Percentiles rank a stretch among this genome's conserved stretches.
Conservation (phyloP, 2,329 filamentous ascomycete genomes). For the Fusarium chuoi region DNA sequence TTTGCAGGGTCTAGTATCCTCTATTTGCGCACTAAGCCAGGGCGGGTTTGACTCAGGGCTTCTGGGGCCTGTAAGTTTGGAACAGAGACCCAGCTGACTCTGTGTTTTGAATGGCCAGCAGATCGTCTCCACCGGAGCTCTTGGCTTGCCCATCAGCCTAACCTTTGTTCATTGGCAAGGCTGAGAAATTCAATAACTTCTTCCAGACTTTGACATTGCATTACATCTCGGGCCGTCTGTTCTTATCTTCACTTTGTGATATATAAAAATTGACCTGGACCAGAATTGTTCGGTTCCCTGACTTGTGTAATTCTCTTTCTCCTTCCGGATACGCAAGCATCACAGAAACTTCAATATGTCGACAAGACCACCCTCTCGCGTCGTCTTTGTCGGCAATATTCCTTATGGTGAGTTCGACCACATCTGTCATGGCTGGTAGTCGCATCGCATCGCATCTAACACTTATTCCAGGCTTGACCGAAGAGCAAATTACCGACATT, state of each 20-base stretch:
- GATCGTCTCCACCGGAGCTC: slow-evolving; percentile 23
- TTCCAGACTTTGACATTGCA: slow-evolving; percentile 17
- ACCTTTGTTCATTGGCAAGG: slow-evolving; percentile 35
- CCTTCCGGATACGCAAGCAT: not conserved
- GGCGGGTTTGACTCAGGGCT: slow-evolving; percentile 6
- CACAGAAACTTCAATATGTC: slow-evolving; percentile 60
- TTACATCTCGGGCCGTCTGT: slow-evolving; percentile 1
- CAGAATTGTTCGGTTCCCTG: not conserved
- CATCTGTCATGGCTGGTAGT: not conserved
- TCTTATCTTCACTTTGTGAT: not conserved
- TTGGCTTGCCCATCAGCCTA: slow-evolving; percentile 29
- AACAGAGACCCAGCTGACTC: not conserved
- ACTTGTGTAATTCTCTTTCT: not conserved
- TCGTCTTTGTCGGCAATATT: slow-evolving; percentile 88
- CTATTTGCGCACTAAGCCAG: slow-evolving; percentile 18
- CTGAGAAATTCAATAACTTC: slow-evolving; percentile 40
- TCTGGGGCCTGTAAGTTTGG: not conserved
- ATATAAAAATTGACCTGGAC: not conserved
- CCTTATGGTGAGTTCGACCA: slow-evolving; percentile 72
- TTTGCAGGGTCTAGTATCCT: slow-evolving; percentile 26
- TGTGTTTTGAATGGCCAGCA: slow-evolving; percentile 14
- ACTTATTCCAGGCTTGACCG: slow-evolving; percentile 78
- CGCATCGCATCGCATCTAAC: slow-evolving; percentile 36
- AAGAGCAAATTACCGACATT: slow-evolving; percentile 95
- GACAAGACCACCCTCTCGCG: slow-evolving; percentile 78